Evolutionary conservation across 805 yeast species (phyloP).

Genomic region (Dipodascopsis uninucleata): DNA sequence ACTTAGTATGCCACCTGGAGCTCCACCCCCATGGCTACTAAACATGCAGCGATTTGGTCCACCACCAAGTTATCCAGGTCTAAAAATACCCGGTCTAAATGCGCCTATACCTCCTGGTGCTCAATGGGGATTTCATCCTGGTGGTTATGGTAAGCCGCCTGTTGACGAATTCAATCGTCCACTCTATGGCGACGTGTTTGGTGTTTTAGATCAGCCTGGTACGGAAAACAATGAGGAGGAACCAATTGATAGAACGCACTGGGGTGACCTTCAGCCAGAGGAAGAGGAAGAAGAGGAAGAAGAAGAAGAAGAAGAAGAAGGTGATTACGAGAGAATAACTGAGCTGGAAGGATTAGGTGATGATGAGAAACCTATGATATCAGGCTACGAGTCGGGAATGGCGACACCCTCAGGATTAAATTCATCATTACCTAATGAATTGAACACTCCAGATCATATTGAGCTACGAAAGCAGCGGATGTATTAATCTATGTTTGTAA

Average conservation of each 20-base stretch:
- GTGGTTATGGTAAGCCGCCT: slow-evolving; percentile 42
- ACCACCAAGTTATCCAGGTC: slow-evolving; percentile 75
- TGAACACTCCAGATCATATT: slow-evolving; percentile 10
- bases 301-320: slow-evolving; percentile 36
- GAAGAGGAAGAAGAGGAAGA: slow-evolving; percentile 38
- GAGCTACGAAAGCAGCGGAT: slow-evolving; percentile 16
- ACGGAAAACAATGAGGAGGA: slow-evolving; percentile 18
- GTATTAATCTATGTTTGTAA: no score
- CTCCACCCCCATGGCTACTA: slow-evolving; percentile 76
- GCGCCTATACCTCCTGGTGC: slow-evolving; percentile 42
- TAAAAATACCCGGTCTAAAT: slow-evolving; percentile 55
- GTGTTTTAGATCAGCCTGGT: slow-evolving; percentile 19
- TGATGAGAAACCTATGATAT: slow-evolving; percentile 27
- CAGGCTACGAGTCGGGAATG: slow-evolving; percentile 16
- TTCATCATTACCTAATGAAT: slow-evolving; percentile 5
- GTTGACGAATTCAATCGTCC: slow-evolving; percentile 37
- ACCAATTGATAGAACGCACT: slow-evolving; percentile 29
- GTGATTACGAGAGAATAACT: slow-evolving; percentile 40
- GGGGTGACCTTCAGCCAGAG: slow-evolving; percentile 40
- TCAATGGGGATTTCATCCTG: slow-evolving; percentile 42
- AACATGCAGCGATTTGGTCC: slow-evolving; percentile 68
- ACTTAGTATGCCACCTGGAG: slow-evolving; percentile 57
- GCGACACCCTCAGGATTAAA: slow-evolving; percentile 29
- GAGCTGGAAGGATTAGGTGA: slow-evolving; percentile 26
- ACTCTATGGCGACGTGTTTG: slow-evolving; percentile 38